Evolutionary conservation across 768 basidiomycete species (phyloP), one percentile per base, ranked within the genome.

Genomic region (Pholiota conissans): DNA sequence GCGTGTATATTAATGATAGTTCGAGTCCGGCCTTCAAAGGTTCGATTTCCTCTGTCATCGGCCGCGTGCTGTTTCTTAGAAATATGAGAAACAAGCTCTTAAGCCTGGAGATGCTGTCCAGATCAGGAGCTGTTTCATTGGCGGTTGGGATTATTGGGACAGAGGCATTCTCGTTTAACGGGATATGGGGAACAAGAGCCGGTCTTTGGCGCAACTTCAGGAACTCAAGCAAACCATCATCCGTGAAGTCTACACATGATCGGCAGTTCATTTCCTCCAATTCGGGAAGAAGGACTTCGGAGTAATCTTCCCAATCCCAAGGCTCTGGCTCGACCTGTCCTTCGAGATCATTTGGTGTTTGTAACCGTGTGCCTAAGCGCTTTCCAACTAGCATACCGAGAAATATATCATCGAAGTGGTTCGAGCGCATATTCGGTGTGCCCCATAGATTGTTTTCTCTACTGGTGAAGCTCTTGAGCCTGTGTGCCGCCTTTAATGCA

Each of bases 1-100:
- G n/a, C n/a, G n/a, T n/a, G n/a, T n/a, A n/a, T n/a, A n/a, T n/a
- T n/a, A n/a, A n/a, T n/a, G n/a, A n/a, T n/a, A n/a, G n/a, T n/a
- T n/a, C 66, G 84, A 83, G 73, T 18, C 37, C 37, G n/a, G 3
- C 37, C n/a, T 39, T 39, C 5, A 18, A 39, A 16, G 16, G 6
- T 18, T 16, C 37, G 9, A 18, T 18, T 14, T 18, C 37, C 8
- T 39, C 37, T n/a, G n/a, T n/a, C n/a, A 39, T 39, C 37, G 16
- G 37, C n/a, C n/a, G 37, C 16, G 37, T 39, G 11, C 8, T 18
- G 5, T 39, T 7, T 39, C 37, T 39, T 16, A 1, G 5, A n/a
- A 39, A 39, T 16, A 7, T 5, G 14, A 39, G 16, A 10, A 18
- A 39, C n/a, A 6, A 39, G n/a, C 14, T 5, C 14, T 39, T 18